Base-by-base conservation (phyloP, 2,329 filamentous ascomycete species). In the Fusarium heterosporum region DNA sequence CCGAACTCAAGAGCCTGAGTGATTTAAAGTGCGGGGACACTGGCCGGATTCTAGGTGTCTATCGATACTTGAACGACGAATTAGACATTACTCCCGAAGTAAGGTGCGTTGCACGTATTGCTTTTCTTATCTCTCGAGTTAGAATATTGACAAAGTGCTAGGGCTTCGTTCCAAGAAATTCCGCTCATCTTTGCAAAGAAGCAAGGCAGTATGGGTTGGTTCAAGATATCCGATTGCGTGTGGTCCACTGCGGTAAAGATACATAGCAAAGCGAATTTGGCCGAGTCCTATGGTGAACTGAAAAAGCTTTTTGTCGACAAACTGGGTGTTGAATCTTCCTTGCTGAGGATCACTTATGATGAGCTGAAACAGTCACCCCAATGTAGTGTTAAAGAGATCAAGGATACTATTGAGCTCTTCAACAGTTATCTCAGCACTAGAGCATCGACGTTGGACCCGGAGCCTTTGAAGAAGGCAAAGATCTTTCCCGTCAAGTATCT, bases 241-340 rank as follows among this genome's bases (percentile, higher is more conserved):
- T 69, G 64, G 64, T 67, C 66, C 8, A 64, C 60, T 19, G 41
- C 52, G 8, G 62, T 52, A 34, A 8, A 16, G 1, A 62, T 67
- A 8, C 57, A 51, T n/a, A 57, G 64, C 4, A 65, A 65, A 55
- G 57, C 25, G 14, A 45, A 26, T n/a, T 25, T 67, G 2, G 54
- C 62, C 19, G 48, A 42, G n/a, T 47, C 34, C 17, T 69, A 43
- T 25, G 53, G 54, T 2, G 41, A 8, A 16, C 14, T 45, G 6
- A 30, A 65, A 41, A n/a, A 3, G 19, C 56, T 69, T 22, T 69
- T 69, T 40, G 50, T 68, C 22, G 17, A 43, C 9, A 67, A 55
- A 30, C 32, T 68, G 9, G 57, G 66, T 0, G 61, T 69, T 14
- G 62, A 61, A 32, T 28, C 49, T 9, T 43, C 59, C 2, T 62